Evolutionary conservation across 495 filamentous ascomycete species (phyloP), one percentile per base, ranked within the genome.

Genomic region (Tuber magnatum): DNA sequence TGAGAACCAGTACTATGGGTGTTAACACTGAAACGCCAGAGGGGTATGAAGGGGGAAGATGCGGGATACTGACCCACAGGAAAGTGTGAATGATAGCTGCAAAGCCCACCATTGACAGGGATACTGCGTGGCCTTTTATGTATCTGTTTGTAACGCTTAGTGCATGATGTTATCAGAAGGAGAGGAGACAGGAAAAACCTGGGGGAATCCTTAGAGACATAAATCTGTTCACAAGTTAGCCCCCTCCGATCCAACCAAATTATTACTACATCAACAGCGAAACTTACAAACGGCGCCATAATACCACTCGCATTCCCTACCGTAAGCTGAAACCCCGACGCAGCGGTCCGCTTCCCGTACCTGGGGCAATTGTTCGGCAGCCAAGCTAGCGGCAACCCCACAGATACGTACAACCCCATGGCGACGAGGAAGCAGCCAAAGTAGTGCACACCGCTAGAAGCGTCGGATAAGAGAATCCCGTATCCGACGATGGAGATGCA

Each of bases 321-420:
- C 0, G 88, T 91, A 39, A 93, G 83, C 82, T 93, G 91, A 80
- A 94, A 79, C 1, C 90, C 91, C 1, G 87, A 91, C 0, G 90
- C 91, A 20, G 89, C 90, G 0, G 91, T 90, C 41, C 91, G 85
- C 78, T 93, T 94, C 22, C 90, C 91, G 74, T 93, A 92, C 51
- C 91, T 84, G 9, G 91, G 91, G 24, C 82, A 84, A 80, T 87
- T 87, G 40, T 80, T 86, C 6, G 86, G 85, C 72, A 87, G 69
- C 91, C 92, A 93, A 41, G 91, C 90, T 41, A 93, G 84, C 14
- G 91, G 91, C 56, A 93, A 76, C 0, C 91, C 91, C 20, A 92
- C 90, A 0, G 86, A 82, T 10, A 92, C 89, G 77, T 93, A 94
- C 3, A 93, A 83, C 0, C 92, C 92, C 77, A 89, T 85, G 0